Conservation (phyloP, 768 basidiomycete species). For the Pleurotus tuber-regium region DNA sequence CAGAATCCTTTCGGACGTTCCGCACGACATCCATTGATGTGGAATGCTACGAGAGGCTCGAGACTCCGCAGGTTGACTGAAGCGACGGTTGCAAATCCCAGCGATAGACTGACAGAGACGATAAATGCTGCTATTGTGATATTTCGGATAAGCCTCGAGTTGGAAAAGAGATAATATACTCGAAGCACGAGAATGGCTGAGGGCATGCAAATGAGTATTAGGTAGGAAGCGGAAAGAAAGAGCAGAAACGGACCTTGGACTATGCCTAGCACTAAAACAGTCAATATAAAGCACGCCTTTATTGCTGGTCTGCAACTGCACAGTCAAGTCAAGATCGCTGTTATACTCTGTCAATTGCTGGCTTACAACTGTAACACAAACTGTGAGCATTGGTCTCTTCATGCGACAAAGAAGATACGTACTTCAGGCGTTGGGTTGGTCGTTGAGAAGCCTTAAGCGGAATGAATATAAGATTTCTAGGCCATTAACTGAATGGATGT, state of each 20-base stretch:
- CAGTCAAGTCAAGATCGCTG: background rate
- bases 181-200: constrained; percentile 37
- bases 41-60: constrained; percentile 6
- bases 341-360: constrained; percentile 8
- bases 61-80: constrained; percentile 18
- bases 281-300: constrained; percentile 22
- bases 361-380: constrained; percentile 20
- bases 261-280: constrained; percentile 26
- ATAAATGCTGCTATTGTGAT: constrained; percentile 28
- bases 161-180: constrained; percentile 40
- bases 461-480: background rate
- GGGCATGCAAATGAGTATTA: background rate
- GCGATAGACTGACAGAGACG: constrained; percentile 24
- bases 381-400: background rate
- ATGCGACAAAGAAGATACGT: constrained; percentile 10
- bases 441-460: constrained; percentile 21
- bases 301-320: constrained; percentile 28
- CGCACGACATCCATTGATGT: constrained; percentile 29
- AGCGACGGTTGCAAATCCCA: constrained; percentile 27
- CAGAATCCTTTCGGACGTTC: constrained; percentile 29
- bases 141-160: constrained; percentile 23
- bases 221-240: background rate
- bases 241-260: constrained; percentile 29
- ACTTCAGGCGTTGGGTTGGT: constrained; percentile 24
- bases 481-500: background rate